phyloP scores from a whole-genome alignment of 192 early-diverging fungal species.

The Linnemannia hyalina region DNA sequence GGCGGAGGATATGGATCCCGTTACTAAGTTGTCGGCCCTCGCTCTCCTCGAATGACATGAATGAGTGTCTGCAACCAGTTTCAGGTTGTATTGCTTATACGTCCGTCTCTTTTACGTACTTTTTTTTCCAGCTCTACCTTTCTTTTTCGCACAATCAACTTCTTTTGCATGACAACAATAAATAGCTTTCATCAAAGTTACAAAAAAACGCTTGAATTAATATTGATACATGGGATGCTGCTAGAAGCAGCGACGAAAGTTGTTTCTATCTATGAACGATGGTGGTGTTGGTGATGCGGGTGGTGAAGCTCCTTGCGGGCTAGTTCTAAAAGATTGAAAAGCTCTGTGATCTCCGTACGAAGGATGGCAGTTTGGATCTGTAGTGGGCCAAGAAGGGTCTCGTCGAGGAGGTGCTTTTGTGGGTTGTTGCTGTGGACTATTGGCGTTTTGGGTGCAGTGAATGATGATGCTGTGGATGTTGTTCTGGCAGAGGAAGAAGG shows the following conservation, averaged over 20 bases:
- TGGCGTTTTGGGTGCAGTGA: neutral
- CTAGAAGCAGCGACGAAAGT: too few relatives aligned
- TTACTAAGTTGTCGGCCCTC: slow-evolving; percentile 16
- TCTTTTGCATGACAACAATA: neutral
- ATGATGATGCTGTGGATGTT: neutral
- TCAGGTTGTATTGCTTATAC: neutral
- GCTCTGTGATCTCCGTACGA: slow-evolving; percentile 20
- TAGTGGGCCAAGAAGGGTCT: neutral
- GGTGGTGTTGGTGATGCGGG: neutral
- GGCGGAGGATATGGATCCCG: slow-evolving; percentile 49
- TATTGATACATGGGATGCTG: neutral
- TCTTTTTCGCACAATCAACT: neutral
- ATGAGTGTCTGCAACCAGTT: neutral
- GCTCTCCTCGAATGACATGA: neutral
- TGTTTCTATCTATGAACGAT: neutral
- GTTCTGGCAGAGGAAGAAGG: neutral
- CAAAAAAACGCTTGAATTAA: neutral
- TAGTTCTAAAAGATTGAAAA: slow-evolving; percentile 14
- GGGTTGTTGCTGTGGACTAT: too few relatives aligned
- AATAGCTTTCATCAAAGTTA: neutral
- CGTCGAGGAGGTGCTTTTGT: neutral
- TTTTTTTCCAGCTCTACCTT: neutral
- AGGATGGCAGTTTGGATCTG: slow-evolving; percentile 13
- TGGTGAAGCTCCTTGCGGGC: slow-evolving; percentile 17
- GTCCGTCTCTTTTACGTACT: neutral